Conservation (phyloP, 805 yeast genomes). For the Saccharomycopsis guyanensis region DNA sequence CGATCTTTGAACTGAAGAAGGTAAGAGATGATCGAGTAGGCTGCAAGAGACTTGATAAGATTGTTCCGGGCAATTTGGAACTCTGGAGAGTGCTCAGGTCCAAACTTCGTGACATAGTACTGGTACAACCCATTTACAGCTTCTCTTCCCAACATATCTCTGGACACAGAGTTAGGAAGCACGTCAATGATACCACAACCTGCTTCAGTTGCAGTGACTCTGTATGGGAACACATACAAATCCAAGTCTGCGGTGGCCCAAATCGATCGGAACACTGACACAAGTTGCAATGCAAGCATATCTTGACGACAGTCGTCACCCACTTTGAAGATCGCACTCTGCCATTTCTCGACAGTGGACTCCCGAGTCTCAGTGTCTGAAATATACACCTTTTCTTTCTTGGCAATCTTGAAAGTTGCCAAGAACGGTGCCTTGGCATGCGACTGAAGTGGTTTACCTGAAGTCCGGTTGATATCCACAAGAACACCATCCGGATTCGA, state of each 20-base stretch:
- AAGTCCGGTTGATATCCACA: constrained; percentile 80
- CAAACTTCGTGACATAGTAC: constrained; percentile 85
- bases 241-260: constrained; percentile 88
- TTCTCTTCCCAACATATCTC: constrained; percentile 98
- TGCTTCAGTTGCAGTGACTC: constrained; percentile 98
- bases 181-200: constrained; percentile 99
- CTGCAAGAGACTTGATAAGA: constrained; percentile 89
- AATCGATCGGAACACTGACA: constrained; percentile 84
- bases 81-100: constrained; percentile 85
- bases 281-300: constrained; percentile 84
- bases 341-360: constrained; percentile 63
- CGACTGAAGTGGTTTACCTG: constrained; percentile 92
- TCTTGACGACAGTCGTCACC: constrained; percentile 99
- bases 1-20: constrained; percentile 92
- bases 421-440: constrained; percentile 98
- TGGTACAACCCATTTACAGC: constrained; percentile 96
- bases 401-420: constrained; percentile 86
- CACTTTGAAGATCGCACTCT: constrained; percentile 95
- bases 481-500: constrained; percentile 96
- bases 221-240: constrained; percentile 82
- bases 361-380: constrained; percentile 19
- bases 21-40: constrained; percentile 86
- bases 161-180: constrained; percentile 85
- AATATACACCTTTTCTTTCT: constrained; percentile 36
- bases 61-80: constrained; percentile 89